A percentile compares a stretch with the other conserved stretches of the same genome.
Conservation (phyloP, 805 yeast genomes). For the Ogataea trehalophila region DNA sequence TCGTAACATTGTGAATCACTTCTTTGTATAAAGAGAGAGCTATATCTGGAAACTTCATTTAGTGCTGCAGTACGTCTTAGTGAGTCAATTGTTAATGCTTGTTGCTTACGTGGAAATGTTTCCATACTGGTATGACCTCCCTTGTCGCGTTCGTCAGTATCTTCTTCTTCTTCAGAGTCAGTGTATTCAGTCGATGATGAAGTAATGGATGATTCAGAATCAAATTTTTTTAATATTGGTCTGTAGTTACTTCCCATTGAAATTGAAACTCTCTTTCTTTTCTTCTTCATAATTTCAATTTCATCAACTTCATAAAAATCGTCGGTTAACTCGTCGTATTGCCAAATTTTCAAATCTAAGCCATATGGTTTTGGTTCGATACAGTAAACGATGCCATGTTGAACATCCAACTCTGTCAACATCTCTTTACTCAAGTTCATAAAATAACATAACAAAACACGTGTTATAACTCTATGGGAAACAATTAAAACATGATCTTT, state of each 20-base stretch:
- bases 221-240: conserved; percentile 17
- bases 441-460: conserved; percentile 33
- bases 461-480: conserved; percentile 31
- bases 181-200: conserved; percentile 14
- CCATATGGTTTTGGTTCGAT: conserved; percentile 37
- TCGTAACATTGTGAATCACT: conserved; percentile 31
- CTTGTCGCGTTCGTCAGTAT: neutral
- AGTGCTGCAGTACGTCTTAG: neutral
- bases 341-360: conserved; percentile 33
- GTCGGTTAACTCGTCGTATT: conserved; percentile 30
- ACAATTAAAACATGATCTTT: conserved; percentile 32
- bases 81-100: too few species aligned
- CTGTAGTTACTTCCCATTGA: conserved; percentile 18
- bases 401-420: conserved; percentile 35
- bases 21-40: conserved; percentile 16
- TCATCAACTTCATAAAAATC: conserved; percentile 35
- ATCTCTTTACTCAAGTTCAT: conserved; percentile 33
- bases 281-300: conserved; percentile 31
- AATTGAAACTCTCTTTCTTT: conserved; percentile 28
- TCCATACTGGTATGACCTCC: too few species aligned
- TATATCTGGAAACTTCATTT: conserved; percentile 4
- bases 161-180: conserved; percentile 13
- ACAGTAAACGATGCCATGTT: conserved; percentile 32
- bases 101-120: too few species aligned
- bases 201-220: conserved; percentile 6